A percentile compares a stretch with the other conserved stretches of the same genome.
Evolutionary conservation across 495 filamentous ascomycete genomes (phyloP).

Genomic region (Penicillium argentinense): DNA sequence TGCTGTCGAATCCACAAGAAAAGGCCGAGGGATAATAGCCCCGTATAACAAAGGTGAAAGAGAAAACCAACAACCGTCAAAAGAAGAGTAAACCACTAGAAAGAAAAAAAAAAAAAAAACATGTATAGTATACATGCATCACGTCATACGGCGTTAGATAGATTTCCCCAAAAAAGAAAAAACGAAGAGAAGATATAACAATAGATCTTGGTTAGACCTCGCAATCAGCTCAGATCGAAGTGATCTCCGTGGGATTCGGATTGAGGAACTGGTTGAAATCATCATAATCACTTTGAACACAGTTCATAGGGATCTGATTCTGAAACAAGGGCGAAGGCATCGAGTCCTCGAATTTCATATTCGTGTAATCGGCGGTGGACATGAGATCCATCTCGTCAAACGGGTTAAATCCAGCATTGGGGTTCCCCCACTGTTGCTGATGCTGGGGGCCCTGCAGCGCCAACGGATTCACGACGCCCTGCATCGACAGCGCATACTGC

Average conservation of each 20-base stretch:
- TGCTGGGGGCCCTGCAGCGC: constrained; percentile 28
- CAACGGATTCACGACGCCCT: constrained; percentile 42
- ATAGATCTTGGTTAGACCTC: not conserved
- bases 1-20: constrained; percentile 9
- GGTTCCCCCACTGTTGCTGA: constrained; percentile 28
- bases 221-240: constrained; percentile 30
- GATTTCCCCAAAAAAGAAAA: constrained; percentile 3
- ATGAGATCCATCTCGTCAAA: constrained; percentile 49
- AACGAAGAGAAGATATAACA: constrained; percentile 4
- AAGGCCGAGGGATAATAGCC: constrained; percentile 18
- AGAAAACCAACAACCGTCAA: not conserved
- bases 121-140: constrained; percentile 43
- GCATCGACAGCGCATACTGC: constrained; percentile 29
- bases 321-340: constrained; percentile 41
- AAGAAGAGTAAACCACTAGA: not conserved
- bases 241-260: constrained; percentile 43
- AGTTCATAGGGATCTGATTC: constrained; percentile 40
- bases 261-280: constrained; percentile 48
- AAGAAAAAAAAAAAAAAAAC: constrained; percentile 17
- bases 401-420: constrained; percentile 26
- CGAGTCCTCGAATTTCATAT: constrained; percentile 37
- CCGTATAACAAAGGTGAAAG: constrained; percentile 9
- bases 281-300: constrained; percentile 39
- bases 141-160: constrained; percentile 35
- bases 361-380: constrained; percentile 32